A percentile compares a stretch with the other conserved stretches of the same genome.
These are phyloP conservation scores for Alloascoidea hylecoeti DNA, from an alignment of 805 yeast species.

Conservation along the genomic window DNA sequence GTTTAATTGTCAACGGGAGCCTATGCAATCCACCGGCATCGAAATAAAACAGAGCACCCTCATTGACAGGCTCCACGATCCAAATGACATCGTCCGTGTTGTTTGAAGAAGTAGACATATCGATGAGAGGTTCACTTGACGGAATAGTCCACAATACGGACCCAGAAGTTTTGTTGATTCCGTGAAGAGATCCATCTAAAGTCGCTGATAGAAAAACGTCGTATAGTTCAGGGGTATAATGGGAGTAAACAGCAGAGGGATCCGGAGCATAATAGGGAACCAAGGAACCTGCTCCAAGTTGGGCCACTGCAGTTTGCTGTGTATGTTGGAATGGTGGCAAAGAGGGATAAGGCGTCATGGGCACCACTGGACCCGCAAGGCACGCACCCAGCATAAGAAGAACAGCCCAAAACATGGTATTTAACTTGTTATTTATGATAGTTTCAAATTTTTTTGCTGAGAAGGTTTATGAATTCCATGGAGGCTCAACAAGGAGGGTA, in stretches of 20 bases:
- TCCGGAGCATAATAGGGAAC: no score
- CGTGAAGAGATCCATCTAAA: conserved; percentile 80
- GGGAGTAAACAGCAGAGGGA: not conserved
- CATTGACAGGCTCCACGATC: conserved; percentile 85
- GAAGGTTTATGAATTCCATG: no score
- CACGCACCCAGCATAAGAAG: no score
- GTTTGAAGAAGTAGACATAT: conserved; percentile 13
- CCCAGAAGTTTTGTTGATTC: conserved; percentile 64
- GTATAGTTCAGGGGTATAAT: conserved; percentile 10
- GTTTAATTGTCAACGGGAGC: conserved; percentile 68
- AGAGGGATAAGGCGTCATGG: no score
- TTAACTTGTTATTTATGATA: no score
- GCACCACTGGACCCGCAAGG: no score
- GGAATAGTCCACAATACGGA: conserved; percentile 62
- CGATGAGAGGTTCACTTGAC: conserved; percentile 49
- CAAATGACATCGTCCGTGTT: conserved; percentile 29
- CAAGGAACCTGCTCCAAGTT: no score
- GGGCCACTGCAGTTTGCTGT: no score
- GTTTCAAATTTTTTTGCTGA: no score
- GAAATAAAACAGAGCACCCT: conserved; percentile 75
- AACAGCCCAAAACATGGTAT: no score
- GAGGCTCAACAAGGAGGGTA: no score
- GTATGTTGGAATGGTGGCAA: no score
- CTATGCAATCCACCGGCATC: conserved; percentile 68
- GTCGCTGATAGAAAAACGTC: conserved; percentile 55